Evolutionary conservation across 2,329 filamentous ascomycete species (phyloP).

Genomic region (Cladosporium sp.): DNA sequence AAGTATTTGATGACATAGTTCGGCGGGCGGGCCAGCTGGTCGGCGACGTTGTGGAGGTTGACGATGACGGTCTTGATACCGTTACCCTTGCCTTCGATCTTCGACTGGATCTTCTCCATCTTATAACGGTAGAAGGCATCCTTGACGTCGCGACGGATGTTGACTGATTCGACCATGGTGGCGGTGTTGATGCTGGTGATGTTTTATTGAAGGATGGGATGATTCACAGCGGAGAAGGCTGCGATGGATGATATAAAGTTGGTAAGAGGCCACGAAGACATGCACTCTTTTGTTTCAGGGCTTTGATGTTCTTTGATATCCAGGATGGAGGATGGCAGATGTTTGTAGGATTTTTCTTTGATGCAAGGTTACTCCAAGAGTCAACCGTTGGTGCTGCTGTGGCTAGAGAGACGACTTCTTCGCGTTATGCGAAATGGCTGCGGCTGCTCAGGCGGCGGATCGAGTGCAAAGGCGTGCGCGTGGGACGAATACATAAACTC

Average conservation of each 20-base stretch:
- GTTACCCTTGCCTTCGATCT: constrained; percentile 99
- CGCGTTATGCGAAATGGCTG: constrained; percentile 86
- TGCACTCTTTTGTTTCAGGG: constrained; percentile 11
- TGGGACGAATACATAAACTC: constrained; percentile 99
- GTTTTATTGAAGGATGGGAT: constrained; percentile 13
- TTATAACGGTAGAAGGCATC: constrained; percentile 99
- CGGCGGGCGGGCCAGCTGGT: constrained; percentile 87
- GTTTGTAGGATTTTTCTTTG: constrained; percentile 13
- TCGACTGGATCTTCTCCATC: constrained; percentile 98
- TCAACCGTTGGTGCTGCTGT: constrained; percentile 91
- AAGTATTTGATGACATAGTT: constrained; percentile 99
- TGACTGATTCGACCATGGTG: constrained; percentile 89
- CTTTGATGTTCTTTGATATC: constrained; percentile 11
- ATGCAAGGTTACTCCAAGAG: constrained; percentile 16
- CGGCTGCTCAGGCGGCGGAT: constrained; percentile 92
- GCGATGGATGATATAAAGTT: background rate
- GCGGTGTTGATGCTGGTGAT: constrained; percentile 43
- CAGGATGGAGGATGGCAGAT: constrained; percentile 16
- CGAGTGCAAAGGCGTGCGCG: constrained; percentile 91
- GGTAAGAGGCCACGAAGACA: constrained; percentile 14
- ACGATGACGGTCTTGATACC: constrained; percentile 98
- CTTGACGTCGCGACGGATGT: constrained; percentile 96
- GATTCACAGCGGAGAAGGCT: background rate
- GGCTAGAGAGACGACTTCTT: constrained; percentile 81
- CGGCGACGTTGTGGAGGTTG: constrained; percentile 91